Base-by-base conservation (phyloP, 495 filamentous ascomycete species). In the Hypomontagnella submonticulosa region DNA sequence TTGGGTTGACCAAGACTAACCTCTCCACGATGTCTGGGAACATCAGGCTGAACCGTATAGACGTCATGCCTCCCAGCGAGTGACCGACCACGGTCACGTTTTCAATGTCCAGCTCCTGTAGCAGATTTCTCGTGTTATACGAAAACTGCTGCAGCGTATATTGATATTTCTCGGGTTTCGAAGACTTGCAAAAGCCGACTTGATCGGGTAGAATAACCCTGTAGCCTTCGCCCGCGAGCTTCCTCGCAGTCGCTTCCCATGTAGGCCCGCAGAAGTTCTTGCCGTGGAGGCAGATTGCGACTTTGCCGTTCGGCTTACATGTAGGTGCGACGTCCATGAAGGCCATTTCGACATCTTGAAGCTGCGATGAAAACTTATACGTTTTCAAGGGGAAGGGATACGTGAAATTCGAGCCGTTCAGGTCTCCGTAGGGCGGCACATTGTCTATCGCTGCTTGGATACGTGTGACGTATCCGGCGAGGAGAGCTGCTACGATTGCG, bases 151-250 rank as follows among this genome's bases (percentile, higher is more conserved):
- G 71, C 7, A 81, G 57, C 33, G 62, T 78, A 67, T 78, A 83
- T 64, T 80, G 76, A 61, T 83, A 81, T 10, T 43, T 50, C 11
- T 52, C 46, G 3, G 80, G 78, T 61, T 83, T 81, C 8, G 75
- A 73, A n/a, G 76, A 79, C 66, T 81, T 81, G 75, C 80, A 82
- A 44, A 78, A 82, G 37, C 80, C 80, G 48, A 82, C 57, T 60
- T 82, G 79, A 59, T 82, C 80, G 1, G 76, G 77, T 1, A 80
- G 33, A 51, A 81, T 77, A 46, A 81, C 76, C 37, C 79, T 75
- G 61, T 80, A 81, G 5, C 79, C 80, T 32, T 55, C 62, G 0
- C 44, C 54, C 8, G 67, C 46, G 32, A 81, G 76, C 12, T 65
- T 46, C n/a, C 37, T 9, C 16, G 74, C 70, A 12, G 80, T 80